Evolutionary conservation across 306 rosid species (phyloP).

Genomic region (Vigna hirtella): DNA sequence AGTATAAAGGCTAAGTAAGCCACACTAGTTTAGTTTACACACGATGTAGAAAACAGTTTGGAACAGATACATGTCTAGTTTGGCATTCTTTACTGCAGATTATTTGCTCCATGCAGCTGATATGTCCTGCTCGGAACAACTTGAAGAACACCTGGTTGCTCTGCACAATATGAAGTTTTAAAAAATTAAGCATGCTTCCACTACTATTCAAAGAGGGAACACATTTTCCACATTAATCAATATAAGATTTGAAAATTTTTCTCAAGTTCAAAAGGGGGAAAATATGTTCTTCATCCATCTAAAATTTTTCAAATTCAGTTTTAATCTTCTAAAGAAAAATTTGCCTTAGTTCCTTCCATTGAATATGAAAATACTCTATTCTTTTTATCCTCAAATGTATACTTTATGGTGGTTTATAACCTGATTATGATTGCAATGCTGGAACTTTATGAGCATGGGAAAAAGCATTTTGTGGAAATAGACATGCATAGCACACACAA

Average conservation of each 20-base stretch:
- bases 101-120: constrained; percentile 69
- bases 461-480: constrained; percentile 8
- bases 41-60: constrained; percentile 24
- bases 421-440: neutral
- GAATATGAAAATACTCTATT: too few species aligned
- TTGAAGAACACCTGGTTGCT: constrained; percentile 94
- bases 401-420: too few species aligned
- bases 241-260: too few species aligned
- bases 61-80: neutral
- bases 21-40: constrained; percentile 43
- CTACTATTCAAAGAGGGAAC: neutral
- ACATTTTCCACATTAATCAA: neutral
- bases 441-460: neutral
- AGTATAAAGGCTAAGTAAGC: neutral
- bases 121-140: constrained; percentile 76
- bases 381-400: too few species aligned
- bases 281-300: too few species aligned
- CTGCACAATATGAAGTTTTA: constrained; percentile 49
- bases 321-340: too few species aligned
- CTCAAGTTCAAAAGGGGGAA: too few species aligned
- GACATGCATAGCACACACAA: neutral
- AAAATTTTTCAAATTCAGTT: too few species aligned
- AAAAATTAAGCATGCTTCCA: neutral
- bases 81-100: constrained; percentile 38
- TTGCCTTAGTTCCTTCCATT: too few species aligned